Percentiles rank a stretch among this genome's conserved stretches.
Conservation (phyloP, 2,329 filamentous ascomycete genomes). For the Pyricularia pennisetigena region DNA sequence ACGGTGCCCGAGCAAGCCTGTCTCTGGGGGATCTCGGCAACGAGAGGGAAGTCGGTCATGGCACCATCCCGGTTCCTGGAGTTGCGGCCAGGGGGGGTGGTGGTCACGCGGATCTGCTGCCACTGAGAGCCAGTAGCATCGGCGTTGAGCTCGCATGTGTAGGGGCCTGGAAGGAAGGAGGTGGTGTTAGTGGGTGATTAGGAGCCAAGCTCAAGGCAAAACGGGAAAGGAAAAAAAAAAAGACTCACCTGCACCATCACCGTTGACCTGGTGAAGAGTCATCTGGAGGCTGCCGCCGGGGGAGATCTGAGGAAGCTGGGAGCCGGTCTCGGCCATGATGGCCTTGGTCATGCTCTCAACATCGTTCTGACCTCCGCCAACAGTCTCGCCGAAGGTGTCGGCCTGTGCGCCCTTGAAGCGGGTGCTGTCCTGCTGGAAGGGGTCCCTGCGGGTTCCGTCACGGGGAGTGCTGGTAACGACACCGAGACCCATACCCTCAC, state of each 20-base stretch:
- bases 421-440: constrained; percentile 56
- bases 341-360: constrained; percentile 43
- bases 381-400: constrained; percentile 47
- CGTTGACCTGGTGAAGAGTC: constrained; percentile 59
- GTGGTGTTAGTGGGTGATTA: background rate
- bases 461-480: constrained; percentile 48
- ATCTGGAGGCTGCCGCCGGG: constrained; percentile 47
- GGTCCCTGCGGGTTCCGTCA: constrained; percentile 47
- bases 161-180: constrained; percentile 33
- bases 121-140: constrained; percentile 46
- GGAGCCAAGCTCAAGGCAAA: no score
- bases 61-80: background rate
- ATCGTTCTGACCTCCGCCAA: constrained; percentile 45
- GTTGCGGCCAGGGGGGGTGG: constrained; percentile 28
- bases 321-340: constrained; percentile 48
- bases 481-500: constrained; percentile 40
- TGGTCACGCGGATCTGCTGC: constrained; percentile 42
- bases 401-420: constrained; percentile 46
- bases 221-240: background rate
- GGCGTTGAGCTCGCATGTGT: constrained; percentile 53
- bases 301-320: constrained; percentile 47
- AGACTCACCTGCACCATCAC: constrained; percentile 38
- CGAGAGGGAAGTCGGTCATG: constrained; percentile 26
- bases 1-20: constrained; percentile 50
- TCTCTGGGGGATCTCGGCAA: constrained; percentile 41